A percentile compares a stretch with the other conserved stretches of the same genome.
Conservation (phyloP, 106 monocot species). For the Ottelia alismoides region DNA sequence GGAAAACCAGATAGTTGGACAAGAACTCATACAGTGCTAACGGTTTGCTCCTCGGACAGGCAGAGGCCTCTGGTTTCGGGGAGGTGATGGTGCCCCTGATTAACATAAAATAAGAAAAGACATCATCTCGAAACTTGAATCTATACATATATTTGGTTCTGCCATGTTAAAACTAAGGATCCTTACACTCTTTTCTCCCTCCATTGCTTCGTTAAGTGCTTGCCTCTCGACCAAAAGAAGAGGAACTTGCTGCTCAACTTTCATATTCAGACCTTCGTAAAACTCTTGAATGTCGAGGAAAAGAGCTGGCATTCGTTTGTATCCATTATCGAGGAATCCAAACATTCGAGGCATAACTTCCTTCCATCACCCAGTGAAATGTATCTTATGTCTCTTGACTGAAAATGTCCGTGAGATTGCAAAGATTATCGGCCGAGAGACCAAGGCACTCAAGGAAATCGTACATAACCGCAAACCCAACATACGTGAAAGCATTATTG, state of each 20-base stretch:
- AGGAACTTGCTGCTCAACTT: conserved; percentile 75
- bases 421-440: neutral
- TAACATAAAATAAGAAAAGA: neutral
- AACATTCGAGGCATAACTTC: conserved; percentile 84
- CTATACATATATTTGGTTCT: too few species aligned
- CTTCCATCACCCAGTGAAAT: conserved; percentile 74
- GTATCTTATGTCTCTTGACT: conserved; percentile 62
- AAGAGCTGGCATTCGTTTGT: conserved; percentile 75
- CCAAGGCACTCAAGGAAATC: neutral
- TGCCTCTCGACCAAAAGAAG: conserved; percentile 80
- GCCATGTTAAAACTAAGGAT: too few species aligned
- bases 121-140: neutral
- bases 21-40: conserved; percentile 58
- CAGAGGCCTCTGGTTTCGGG: conserved; percentile 97
- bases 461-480: too few species aligned
- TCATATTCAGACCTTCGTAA: conserved; percentile 94
- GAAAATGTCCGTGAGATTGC: conserved; percentile 1
- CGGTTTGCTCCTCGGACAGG: conserved; percentile 88
- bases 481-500: too few species aligned
- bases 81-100: conserved; percentile 69
- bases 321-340: conserved; percentile 88
- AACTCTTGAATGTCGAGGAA: conserved; percentile 83
- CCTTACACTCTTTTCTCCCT: conserved; percentile 86
- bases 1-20: too few species aligned
- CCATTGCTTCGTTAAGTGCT: conserved; percentile 90